Base-by-base conservation (phyloP, 176 grass and related monocot genomes). In the Bothriochloa decipiens region DNA sequence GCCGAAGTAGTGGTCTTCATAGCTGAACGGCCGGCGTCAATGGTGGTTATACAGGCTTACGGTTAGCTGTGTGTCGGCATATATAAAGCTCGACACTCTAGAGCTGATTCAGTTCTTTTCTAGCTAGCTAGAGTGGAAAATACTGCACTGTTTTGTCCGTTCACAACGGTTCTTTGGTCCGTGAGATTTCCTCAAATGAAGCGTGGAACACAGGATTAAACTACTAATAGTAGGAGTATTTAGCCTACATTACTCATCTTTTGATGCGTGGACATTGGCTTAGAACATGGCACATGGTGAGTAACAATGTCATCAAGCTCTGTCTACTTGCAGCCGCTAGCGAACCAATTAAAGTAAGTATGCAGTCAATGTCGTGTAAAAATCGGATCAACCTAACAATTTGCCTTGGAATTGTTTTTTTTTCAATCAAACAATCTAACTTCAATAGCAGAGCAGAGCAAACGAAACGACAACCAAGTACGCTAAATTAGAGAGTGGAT, bases 151-250 rank as follows among this genome's bases (percentile, higher is more conserved):
- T 65, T 84, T 74, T 88, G 75, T 80, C 81, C 18, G 60, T 15
- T 79, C 45, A 67, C 69, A 88, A 84, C 60, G 81, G 87, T 45
- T 88, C 76, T 73, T 58, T 74, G 75, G 46, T 55, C 67, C 29
- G 57, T 57, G 81, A 67, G 45, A 57, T 72, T 72, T 69, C 57
- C 35, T 79, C 65, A 43, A 83, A 41, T 22, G 75, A 39, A 66
- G 67, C 68, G 60, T 39, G 68, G 45, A 80, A 45, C 78, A 33
- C 10, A 3, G 75, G 49, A 40, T 15, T 68, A 26, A 15, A 37
- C 50, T 60, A 76, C 42, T 60, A 76, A 27, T 43, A 11, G 22
- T 62, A 57, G 53, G 22, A 62, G 22, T 26, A 14, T 28, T 28
- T 23, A 46, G 5, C 26, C 41, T 33, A 32, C 42, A 28, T n/a